Base-by-base conservation (phyloP, 108 stramenopile species). In the Skeletonema menzelii region DNA sequence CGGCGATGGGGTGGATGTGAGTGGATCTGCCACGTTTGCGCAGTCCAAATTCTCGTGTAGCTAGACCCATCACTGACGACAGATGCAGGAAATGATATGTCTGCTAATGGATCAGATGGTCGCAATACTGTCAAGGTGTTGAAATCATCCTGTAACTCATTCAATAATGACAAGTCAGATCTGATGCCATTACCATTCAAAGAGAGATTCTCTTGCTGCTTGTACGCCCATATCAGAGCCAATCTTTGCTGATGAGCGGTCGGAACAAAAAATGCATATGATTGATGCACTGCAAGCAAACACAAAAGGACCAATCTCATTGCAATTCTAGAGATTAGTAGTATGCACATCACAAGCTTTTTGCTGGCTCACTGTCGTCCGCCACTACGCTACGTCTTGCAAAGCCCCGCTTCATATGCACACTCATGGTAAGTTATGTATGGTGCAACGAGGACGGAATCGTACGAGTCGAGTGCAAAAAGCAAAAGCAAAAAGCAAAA, bases 41-140 rank as follows among this genome's bases (percentile, higher is more conserved):
- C 13, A 14, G 76, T 73, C 82, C 82, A 82, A 7, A 72, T 26
- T 14, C 76, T 30, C 0, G 80, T 82, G 64, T 82, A 82, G 27
- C 56, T 66, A 8, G 75, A 77, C 11, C 76, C 80, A 11, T 63
- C 80, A 30, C 55, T 58, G 4, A 82, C 46, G 3, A 75, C 34
- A 28, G 56, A 66, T 17, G 65, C 27, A 12, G 73, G 67, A 26
- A 59, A 27, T 11, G 42, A 49, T 12, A 46, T 27, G 44, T 75
- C 73, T 8, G 73, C 67, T 8, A 15, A 31, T 27, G 73, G 73
- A 7, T 27, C 6, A 7, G 67, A 28, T 5, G 67, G 73, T 28
- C 73, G 44, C 49, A 55, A 22, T 24, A 24, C 49, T 53, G 49
- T 53, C 8, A 53, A 22, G 22, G 49, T 10, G 19, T 53, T 53